These are phyloP conservation scores for Mycena capillaripes DNA, from an alignment of 768 basidiomycete species.

Conservation along the genomic window DNA sequence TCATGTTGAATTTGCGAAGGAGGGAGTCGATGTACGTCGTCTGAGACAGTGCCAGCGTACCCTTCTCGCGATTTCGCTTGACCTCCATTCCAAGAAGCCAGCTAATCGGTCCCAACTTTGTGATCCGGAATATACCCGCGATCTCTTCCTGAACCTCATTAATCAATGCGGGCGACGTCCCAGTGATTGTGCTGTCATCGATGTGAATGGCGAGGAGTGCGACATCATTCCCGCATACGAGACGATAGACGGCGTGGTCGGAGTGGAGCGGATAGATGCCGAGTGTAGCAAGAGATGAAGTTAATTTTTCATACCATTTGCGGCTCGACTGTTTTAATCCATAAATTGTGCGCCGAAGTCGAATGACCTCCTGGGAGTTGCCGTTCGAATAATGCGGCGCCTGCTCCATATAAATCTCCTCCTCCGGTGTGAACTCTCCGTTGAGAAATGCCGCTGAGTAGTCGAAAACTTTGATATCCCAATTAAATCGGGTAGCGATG, in stretches of 20 bases:
- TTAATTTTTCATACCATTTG: conserved; percentile 45
- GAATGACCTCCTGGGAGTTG: background rate
- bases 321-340: conserved; percentile 51
- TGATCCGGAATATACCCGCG: conserved; percentile 44
- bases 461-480: conserved; percentile 37
- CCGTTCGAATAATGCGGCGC: conserved; percentile 29
- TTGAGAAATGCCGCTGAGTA: conserved; percentile 33
- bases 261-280: conserved; percentile 10
- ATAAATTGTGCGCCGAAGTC: conserved; percentile 45
- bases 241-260: conserved; percentile 31
- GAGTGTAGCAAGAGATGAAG: conserved; percentile 32
- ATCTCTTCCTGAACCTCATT: conserved; percentile 41
- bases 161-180: conserved; percentile 28
- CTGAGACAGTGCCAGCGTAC: conserved; percentile 46
- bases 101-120: conserved; percentile 43
- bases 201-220: conserved; percentile 29
- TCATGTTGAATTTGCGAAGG: conserved; percentile 37
- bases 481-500: conserved; percentile 23
- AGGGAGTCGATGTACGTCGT: conserved; percentile 18
- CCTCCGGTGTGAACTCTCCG: conserved; percentile 21
- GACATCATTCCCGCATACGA: background rate
- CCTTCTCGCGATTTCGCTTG: conserved; percentile 24
- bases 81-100: conserved; percentile 51
- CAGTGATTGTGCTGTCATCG: conserved; percentile 50
- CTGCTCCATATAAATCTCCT: conserved; percentile 41